A percentile compares a stretch with the other conserved stretches of the same genome.
These are phyloP conservation scores for Lasiosphaeria miniovina DNA, from an alignment of 495 filamentous ascomycete species.

Conservation along the genomic window DNA sequence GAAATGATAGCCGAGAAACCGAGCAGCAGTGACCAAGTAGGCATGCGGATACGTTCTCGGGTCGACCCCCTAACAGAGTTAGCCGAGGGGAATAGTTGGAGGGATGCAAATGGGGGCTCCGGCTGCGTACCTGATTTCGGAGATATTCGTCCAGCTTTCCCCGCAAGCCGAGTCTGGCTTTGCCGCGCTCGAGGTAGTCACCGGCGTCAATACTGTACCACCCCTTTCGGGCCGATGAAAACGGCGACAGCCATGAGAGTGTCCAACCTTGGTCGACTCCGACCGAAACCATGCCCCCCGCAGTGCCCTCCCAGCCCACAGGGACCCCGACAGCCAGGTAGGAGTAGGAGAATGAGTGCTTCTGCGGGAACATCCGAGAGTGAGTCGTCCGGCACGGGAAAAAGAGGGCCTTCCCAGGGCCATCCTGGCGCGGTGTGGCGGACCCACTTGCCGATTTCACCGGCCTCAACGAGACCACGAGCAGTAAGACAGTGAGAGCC, in stretches of 20 bases:
- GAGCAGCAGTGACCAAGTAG: constrained; percentile 67
- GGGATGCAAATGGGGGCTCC: background rate
- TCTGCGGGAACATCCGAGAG: constrained; percentile 57
- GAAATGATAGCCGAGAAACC: constrained; percentile 67
- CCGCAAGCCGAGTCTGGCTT: constrained; percentile 43
- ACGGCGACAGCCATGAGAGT: constrained; percentile 30
- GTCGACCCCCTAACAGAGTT: constrained; percentile 44
- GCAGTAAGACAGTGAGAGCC: constrained; percentile 7
- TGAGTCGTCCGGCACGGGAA: constrained; percentile 63
- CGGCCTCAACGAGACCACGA: constrained; percentile 4
- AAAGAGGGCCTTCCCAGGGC: constrained; percentile 32
- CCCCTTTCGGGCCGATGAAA: constrained; percentile 15
- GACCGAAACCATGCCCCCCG: constrained; percentile 53
- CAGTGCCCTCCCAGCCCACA: constrained; percentile 54
- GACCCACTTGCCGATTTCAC: background rate
- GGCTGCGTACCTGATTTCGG: constrained; percentile 39
- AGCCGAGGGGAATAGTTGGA: constrained; percentile 7
- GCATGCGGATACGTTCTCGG: constrained; percentile 55
- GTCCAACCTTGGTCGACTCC: constrained; percentile 27
- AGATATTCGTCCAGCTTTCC: constrained; percentile 61
- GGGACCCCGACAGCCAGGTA: constrained; percentile 66
- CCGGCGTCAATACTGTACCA: constrained; percentile 59
- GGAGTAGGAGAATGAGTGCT: constrained; percentile 63
- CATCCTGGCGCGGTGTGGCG: constrained; percentile 16
- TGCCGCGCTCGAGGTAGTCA: constrained; percentile 57